Base-by-base conservation (phyloP, 805 yeast species). In the Scheffersomyces lignosus region DNA sequence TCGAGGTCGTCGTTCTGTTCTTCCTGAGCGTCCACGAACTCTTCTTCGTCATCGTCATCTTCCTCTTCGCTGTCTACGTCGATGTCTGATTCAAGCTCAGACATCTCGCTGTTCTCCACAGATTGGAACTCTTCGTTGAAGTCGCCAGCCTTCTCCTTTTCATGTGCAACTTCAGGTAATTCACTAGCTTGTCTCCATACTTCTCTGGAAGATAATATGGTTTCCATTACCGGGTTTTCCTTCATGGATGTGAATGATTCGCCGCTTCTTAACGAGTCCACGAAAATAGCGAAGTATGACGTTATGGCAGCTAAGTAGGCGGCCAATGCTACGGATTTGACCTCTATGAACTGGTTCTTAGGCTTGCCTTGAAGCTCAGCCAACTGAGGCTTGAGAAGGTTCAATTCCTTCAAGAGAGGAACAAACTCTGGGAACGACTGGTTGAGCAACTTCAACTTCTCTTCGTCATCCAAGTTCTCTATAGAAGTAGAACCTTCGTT, bases 201-300 rank as follows among this genome's bases (percentile, higher is more conserved):
- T 54, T 91, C 96, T 47, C 95, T 75, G 3, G 93, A 73, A 36
- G 84, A 80, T 36, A 91, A 66, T 23, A 91, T 81, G 18, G 84
- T 77, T 52, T 87, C 89, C 96, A 93, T 91, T 2, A 91, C 83
- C 3, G 91, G 85, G 47, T 85, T 91, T 38, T 87, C 95, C 50
- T 87, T 88, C 83, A 90, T 80, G 23, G 70, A 57, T 9, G 51
- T 36, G 43, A 80, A 75, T 3, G 72, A 67, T 34, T 79, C 83
- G 18, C 78, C 81, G 15, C 67, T 66, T 29, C 66, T 62, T 27
- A 82, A 54, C 30, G 77, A 73, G 26, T 80, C 80, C 13, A 77
- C 62, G 44, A 91, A 78, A 12, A 93, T 56, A 3, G 96, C 84
- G 51, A 91, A 78, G 58, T 89, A 91, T 4, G 89, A 76, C 4